phyloP scores from a whole-genome alignment of 768 basidiomycete species.

The Filobasidium floriforme region DNA sequence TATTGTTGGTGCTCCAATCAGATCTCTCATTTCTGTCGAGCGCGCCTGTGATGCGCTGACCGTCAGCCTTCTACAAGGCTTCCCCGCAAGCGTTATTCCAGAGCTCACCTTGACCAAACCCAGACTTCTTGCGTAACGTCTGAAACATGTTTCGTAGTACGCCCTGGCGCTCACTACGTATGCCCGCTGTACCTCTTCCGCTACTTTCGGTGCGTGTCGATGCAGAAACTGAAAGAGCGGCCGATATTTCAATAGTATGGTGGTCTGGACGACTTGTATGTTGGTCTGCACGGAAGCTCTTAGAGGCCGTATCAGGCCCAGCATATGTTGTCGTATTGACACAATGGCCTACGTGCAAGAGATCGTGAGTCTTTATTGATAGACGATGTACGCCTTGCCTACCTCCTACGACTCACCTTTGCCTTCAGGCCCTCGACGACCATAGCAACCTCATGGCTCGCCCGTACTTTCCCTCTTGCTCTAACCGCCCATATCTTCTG shows the following conservation, averaged over 20 bases:
- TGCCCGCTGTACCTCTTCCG: conserved; percentile 76
- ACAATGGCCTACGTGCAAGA: conserved; percentile 61
- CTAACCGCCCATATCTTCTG: conserved; percentile 60
- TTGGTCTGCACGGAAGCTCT: conserved; percentile 77
- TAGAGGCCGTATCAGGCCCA: conserved; percentile 73
- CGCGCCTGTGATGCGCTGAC: conserved; percentile 51
- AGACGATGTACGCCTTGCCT: background rate
- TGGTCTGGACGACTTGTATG: conserved; percentile 84
- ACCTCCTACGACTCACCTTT: conserved; percentile 56
- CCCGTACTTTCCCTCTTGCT: conserved; percentile 71
- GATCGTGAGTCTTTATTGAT: background rate
- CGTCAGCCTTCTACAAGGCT: background rate
- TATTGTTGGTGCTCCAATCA: conserved; percentile 52
- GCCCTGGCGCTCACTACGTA: conserved; percentile 74
- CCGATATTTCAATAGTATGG: conserved; percentile 72
- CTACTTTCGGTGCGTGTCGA: conserved; percentile 70
- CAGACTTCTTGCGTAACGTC: conserved; percentile 77
- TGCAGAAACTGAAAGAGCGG: conserved; percentile 76
- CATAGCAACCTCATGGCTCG: conserved; percentile 71
- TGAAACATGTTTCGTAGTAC: conserved; percentile 92
- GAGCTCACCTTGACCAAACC: conserved; percentile 51
- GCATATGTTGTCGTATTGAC: conserved; percentile 78
- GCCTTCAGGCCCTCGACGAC: conserved; percentile 80
- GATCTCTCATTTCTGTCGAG: conserved; percentile 61
- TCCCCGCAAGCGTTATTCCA: background rate